These are phyloP conservation scores for Fusarium denticulatum DNA, from an alignment of 2,329 filamentous ascomycete genomes.

Conservation along the genomic window DNA sequence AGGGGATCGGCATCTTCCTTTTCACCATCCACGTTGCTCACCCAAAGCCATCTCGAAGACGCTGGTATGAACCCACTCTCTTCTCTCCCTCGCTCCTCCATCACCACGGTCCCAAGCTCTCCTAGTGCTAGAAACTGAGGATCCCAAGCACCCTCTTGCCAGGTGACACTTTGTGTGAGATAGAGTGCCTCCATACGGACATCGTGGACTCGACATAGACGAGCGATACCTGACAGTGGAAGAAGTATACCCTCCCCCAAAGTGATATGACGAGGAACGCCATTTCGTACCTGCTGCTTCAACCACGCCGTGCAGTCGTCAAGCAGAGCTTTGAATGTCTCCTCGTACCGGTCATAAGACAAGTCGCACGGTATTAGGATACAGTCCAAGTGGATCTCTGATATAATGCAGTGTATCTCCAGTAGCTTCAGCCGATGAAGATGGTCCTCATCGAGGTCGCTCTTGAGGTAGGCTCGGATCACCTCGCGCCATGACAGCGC, in stretches of 20 bases:
- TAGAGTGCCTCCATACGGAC: neutral
- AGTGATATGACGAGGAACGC: neutral
- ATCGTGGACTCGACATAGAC: neutral
- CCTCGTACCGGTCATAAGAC: neutral
- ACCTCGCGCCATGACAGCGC: neutral
- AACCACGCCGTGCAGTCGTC: neutral
- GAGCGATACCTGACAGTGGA: neutral
- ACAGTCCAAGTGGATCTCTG: neutral
- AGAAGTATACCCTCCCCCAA: neutral
- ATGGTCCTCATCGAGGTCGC: neutral
- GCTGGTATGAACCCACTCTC: neutral
- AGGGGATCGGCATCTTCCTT: neutral
- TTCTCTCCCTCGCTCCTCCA: neutral
- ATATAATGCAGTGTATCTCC: neutral
- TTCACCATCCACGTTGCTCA: neutral
- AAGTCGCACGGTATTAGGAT: neutral
- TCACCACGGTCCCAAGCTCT: neutral
- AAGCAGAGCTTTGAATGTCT: neutral
- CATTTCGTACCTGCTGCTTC: neutral
- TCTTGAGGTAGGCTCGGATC: neutral
- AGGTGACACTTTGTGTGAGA: neutral
- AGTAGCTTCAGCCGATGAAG: neutral
- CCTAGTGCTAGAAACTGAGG: neutral
- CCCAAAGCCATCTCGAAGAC: neutral
- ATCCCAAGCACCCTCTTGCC: neutral